Evolutionary conservation across 805 yeast genomes (phyloP).

Genomic region (Wickerhamomyces canadensis): DNA sequence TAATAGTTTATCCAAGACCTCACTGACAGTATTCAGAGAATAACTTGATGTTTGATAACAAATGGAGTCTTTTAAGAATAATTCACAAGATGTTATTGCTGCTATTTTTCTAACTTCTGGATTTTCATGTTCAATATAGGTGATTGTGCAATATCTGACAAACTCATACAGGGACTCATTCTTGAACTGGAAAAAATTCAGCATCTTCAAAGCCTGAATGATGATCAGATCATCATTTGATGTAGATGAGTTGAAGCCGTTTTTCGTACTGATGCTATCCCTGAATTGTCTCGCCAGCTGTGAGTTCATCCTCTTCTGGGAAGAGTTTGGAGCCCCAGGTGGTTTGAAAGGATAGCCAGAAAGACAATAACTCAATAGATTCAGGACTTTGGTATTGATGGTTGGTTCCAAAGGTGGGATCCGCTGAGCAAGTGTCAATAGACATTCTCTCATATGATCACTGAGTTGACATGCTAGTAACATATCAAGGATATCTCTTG

Average conservation of each 20-base stretch:
- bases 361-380: conserved; percentile 65
- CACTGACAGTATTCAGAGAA: conserved; percentile 77
- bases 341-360: conserved; percentile 78
- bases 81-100: conserved; percentile 72
- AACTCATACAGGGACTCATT: conserved; percentile 80
- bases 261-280: conserved; percentile 64
- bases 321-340: conserved; percentile 74
- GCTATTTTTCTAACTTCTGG: conserved; percentile 80
- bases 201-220: conserved; percentile 72
- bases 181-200: conserved; percentile 68
- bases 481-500: conserved; percentile 72
- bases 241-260: conserved; percentile 37
- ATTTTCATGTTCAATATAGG: conserved; percentile 75
- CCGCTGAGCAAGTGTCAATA: conserved; percentile 58
- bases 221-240: conserved; percentile 45
- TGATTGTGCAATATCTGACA: conserved; percentile 77
- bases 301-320: conserved; percentile 44
- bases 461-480: conserved; percentile 79
- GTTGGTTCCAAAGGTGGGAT: conserved; percentile 77
- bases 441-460: conserved; percentile 73
- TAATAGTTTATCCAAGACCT: conserved; percentile 74
- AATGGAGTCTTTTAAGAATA: conserved; percentile 77
- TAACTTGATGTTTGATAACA: conserved; percentile 76
- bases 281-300: conserved; percentile 75
- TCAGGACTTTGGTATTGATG: conserved; percentile 66